Conservation (phyloP, 2,329 filamentous ascomycete genomes). For the Verticillium nonalfalfae region DNA sequence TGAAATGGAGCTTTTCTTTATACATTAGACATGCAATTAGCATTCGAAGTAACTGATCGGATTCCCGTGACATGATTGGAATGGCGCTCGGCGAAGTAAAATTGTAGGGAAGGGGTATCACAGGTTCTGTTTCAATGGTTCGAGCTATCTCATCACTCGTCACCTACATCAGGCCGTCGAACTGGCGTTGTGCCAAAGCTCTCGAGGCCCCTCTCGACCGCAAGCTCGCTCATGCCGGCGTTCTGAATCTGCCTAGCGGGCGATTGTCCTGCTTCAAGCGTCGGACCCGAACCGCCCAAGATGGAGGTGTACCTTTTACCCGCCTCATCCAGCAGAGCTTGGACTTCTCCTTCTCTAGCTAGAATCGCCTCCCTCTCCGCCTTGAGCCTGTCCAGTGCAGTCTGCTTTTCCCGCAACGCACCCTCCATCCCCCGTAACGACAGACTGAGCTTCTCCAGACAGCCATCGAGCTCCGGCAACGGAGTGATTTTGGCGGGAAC, state of each 20-base stretch:
- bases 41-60: background rate
- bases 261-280: slow-evolving; percentile 7
- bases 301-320: slow-evolving; percentile 55
- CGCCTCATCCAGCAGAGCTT: slow-evolving; percentile 72
- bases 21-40: slow-evolving; percentile 12
- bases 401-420: slow-evolving; percentile 53
- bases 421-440: slow-evolving; percentile 58
- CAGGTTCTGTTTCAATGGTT: background rate
- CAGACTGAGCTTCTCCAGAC: slow-evolving; percentile 56
- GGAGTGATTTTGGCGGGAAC: slow-evolving; percentile 71
- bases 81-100: background rate
- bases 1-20: slow-evolving; percentile 10
- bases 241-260: slow-evolving; percentile 10
- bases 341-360: slow-evolving; percentile 70
- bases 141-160: slow-evolving; percentile 13
- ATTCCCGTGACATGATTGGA: background rate
- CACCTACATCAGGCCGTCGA: slow-evolving; percentile 19
- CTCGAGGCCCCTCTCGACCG: slow-evolving; percentile 34
- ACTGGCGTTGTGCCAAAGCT: slow-evolving; percentile 39
- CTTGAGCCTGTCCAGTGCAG: slow-evolving; percentile 59
- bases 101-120: background rate
- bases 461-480: slow-evolving; percentile 65
- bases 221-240: slow-evolving; percentile 15
- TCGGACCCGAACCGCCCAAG: slow-evolving; percentile 19
- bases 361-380: slow-evolving; percentile 63